Conservation (phyloP, 2,329 filamentous ascomycete species). For the Camillea tinctor region DNA sequence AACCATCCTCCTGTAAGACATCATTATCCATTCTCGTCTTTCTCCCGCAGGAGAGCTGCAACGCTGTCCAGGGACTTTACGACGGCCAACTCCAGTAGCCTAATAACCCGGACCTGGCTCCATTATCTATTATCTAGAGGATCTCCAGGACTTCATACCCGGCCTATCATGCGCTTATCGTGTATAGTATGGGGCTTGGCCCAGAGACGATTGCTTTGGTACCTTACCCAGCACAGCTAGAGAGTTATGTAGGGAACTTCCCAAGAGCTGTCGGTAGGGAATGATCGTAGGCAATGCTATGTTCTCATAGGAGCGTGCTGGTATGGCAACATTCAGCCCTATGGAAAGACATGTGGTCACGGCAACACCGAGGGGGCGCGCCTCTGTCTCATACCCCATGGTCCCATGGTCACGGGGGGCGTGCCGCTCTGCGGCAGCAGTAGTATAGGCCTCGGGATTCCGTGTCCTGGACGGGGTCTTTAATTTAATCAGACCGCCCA, state of each 20-base stretch:
- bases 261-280: constrained; percentile 7
- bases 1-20: neutral
- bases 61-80: neutral
- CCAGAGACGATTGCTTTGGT: neutral
- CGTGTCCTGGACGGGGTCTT: constrained; percentile 15
- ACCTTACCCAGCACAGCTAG: neutral
- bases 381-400: constrained; percentile 3
- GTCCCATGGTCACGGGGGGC: neutral
- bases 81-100: neutral
- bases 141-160: neutral
- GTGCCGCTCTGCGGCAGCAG: neutral
- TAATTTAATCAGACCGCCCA: constrained; percentile 21
- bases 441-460: constrained; percentile 4
- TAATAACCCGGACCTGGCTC: neutral
- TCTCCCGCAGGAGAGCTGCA: neutral
- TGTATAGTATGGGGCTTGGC: neutral
- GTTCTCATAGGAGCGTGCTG: constrained; percentile 10
- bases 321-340: constrained; percentile 16
- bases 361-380: constrained; percentile 19
- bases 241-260: neutral
- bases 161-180: neutral
- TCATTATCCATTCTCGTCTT: neutral
- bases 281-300: constrained; percentile 7
- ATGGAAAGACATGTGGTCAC: constrained; percentile 14
- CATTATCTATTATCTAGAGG: neutral